Evolutionary conservation across 768 basidiomycete genomes (phyloP), one percentile per base, ranked within the genome.

Genomic region (Symmetrospora coprosmae): DNA sequence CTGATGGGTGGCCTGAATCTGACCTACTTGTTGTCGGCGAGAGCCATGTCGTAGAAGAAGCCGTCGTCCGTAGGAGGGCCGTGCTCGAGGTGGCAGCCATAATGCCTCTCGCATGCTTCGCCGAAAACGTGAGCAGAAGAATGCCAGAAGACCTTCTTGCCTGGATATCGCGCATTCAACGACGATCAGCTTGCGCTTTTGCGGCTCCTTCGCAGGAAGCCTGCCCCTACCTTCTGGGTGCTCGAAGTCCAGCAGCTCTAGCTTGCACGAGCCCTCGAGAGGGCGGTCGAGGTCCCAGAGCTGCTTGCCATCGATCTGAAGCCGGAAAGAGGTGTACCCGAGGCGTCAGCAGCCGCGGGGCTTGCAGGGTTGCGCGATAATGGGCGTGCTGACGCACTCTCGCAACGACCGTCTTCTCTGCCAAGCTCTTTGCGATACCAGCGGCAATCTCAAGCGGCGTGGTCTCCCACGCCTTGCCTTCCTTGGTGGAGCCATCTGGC

Each of bases 41-140:
- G 88, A 16, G 81, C 82, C 94, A 99, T 97, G 72, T 99, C 94
- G 72, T 99, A 99, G 78, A 94, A 99, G 80, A 99, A 99, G 21
- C 94, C 94, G 6, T 96, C 90, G 28, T 92, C 88, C 1, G 90
- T 89, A 23, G 94, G 94, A 16, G 94, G 94, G 2, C 94, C 94
- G 63, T 94, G 82, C 69, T 91, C 94, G 14, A 99, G 78, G 76
- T 94, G 90, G 72, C 90, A 94, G 38, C 91, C 92, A 71, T 96
- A 92, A 72, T 94, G 89, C 52, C 86, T 80, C 74, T 99, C 94
- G 39, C 89, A 82, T 55, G 92, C 86, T 74, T 99, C 94, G 43
- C 94, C 94, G 17, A 99, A 79, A 59, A 97, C 89, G 74, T 97
- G 94, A 0, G 94, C 94, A 25, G 91, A 96, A 17, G 94, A 97